These are phyloP conservation scores for Dendrobium chrysotoxum DNA, from an alignment of 106 monocot genomes.

Conservation along the genomic window DNA sequence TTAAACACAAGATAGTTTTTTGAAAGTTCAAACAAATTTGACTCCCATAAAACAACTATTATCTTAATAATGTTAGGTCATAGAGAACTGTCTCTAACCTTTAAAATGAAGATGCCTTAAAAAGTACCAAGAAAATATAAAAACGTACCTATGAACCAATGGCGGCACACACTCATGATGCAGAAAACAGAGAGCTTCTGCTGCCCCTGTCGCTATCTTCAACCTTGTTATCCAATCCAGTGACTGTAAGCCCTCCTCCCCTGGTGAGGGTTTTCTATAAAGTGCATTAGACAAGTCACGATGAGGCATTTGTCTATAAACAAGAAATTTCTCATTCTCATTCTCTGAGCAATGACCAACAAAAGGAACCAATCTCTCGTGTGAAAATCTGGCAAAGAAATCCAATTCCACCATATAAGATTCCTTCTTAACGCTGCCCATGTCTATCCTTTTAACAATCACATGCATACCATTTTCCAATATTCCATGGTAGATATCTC, in stretches of 20 bases:
- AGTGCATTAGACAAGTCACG: constrained; percentile 57
- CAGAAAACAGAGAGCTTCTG: constrained; percentile 73
- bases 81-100: neutral
- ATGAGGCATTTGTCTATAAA: constrained; percentile 75
- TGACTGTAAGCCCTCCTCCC: constrained; percentile 68
- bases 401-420: constrained; percentile 52
- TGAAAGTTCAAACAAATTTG: neutral
- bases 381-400: constrained; percentile 51
- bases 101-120: neutral
- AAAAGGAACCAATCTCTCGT: constrained; percentile 68
- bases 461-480: constrained; percentile 57
- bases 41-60: too few species aligned
- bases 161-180: constrained; percentile 76
- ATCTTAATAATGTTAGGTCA: neutral
- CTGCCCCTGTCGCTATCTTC: constrained; percentile 80
- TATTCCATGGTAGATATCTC: constrained; percentile 63
- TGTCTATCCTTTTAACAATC: constrained; percentile 69
- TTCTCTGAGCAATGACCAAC: constrained; percentile 71
- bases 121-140: neutral
- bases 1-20: neutral
- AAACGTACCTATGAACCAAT: constrained; percentile 69
- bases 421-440: constrained; percentile 19
- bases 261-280: constrained; percentile 41
- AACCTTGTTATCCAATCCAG: constrained; percentile 90
- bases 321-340: constrained; percentile 73